These are phyloP conservation scores for Ramaria sp. DNA, from an alignment of 768 basidiomycete genomes.

Conservation along the genomic window DNA sequence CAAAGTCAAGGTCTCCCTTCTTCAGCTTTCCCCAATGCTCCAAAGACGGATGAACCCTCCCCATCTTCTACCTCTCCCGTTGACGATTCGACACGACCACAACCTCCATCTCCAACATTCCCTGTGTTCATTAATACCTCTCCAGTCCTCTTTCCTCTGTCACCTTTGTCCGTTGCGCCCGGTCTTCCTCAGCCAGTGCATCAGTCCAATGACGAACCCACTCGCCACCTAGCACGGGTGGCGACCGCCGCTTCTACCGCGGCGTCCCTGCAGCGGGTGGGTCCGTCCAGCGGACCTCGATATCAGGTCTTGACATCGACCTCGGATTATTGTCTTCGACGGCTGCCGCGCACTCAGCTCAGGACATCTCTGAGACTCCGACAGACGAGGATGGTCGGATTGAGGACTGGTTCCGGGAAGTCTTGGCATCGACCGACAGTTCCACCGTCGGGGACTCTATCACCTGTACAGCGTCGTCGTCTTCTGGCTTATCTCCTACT, in stretches of 20 bases:
- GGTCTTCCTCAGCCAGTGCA: constrained; percentile 26
- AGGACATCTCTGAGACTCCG: constrained; percentile 10
- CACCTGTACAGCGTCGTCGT: constrained; percentile 1
- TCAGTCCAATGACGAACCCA: constrained; percentile 40
- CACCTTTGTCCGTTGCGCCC: constrained; percentile 17
- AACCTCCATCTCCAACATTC: constrained; percentile 14
- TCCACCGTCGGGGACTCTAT: constrained; percentile 20
- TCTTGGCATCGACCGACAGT: constrained; percentile 42
- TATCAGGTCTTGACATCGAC: constrained; percentile 10
- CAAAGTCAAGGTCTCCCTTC: constrained; percentile 52
- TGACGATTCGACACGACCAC: constrained; percentile 10
- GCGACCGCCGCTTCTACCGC: constrained; percentile 49
- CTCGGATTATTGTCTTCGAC: constrained; percentile 13
- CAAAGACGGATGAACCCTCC: constrained; percentile 14
- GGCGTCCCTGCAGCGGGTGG: constrained; percentile 94
- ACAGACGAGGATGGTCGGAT: constrained; percentile 46
- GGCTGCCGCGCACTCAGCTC: constrained; percentile 16
- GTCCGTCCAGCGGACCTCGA: constrained; percentile 9
- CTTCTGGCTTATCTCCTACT: constrained; percentile 2
- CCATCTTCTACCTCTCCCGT: constrained; percentile 9
- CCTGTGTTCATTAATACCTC: constrained; percentile 5
- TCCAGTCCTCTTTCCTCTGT: constrained; percentile 23
- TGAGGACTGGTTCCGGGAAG: constrained; percentile 61
- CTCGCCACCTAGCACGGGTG: constrained; percentile 99
- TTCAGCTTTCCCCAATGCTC: constrained; percentile 27